These are phyloP conservation scores for Suhomyces maxii DNA, from an alignment of 1,139 yeast species.

Conservation along the genomic window DNA sequence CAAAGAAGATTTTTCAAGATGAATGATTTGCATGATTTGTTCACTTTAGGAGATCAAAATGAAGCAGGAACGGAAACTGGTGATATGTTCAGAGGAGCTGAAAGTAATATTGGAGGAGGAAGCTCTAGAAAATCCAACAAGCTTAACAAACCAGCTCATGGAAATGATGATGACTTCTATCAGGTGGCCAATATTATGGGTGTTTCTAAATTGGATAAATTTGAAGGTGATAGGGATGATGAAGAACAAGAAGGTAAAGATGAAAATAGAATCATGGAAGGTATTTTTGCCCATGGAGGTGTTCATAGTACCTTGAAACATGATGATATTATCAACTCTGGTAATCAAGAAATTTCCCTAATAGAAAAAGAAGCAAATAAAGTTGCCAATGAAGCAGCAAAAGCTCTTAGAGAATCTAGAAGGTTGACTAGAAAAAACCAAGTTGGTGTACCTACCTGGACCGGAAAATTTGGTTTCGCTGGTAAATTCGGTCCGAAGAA, in stretches of 20 bases:
- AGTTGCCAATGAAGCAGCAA: conserved; percentile 76
- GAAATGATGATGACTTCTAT: conserved; percentile 55
- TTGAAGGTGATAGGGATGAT: conserved; percentile 43
- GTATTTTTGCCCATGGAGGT: conserved; percentile 68
- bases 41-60: conserved; percentile 75
- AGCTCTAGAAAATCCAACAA: conserved; percentile 24
- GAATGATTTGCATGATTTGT: conserved; percentile 88
- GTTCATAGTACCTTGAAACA: conserved; percentile 79
- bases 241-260: conserved; percentile 38
- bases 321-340: conserved; percentile 68
- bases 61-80: conserved; percentile 69
- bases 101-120: conserved; percentile 29
- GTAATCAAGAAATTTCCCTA: conserved; percentile 49
- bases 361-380: conserved; percentile 75
- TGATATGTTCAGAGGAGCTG: conserved; percentile 58
- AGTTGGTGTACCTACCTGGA: conserved; percentile 93
- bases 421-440: conserved; percentile 59
- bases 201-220: conserved; percentile 52
- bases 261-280: conserved; percentile 68
- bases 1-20: conserved; percentile 90
- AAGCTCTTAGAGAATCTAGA: conserved; percentile 69
- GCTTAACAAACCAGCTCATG: conserved; percentile 26
- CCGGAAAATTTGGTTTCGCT: conserved; percentile 87
- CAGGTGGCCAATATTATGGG: conserved; percentile 56
- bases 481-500: conserved; percentile 49